Base-by-base conservation (phyloP, 192 early-diverging fungal genomes). In the Funneliformis geosporum region DNA sequence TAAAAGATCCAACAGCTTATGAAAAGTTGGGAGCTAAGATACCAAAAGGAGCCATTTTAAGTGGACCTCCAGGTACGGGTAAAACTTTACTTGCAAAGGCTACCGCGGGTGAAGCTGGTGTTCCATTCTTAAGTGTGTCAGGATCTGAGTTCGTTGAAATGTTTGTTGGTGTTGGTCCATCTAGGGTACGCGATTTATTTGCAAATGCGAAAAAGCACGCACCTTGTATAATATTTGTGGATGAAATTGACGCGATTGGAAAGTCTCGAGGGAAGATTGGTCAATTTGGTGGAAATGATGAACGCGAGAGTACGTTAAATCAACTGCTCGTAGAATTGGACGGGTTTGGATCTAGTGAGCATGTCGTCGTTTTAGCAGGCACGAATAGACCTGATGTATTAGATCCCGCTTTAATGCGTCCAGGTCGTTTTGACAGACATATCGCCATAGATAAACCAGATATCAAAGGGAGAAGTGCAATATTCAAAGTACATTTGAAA, bases 241-340 rank as follows among this genome's bases (percentile, higher is more conserved):
- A 99, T 76, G 98, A 99, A 87, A 99, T 99, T 80, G 98, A 99
- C 86, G 98, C 98, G 21, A 98, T 99, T 74, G 98, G 98, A 62
- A 99, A 99, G 88, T 95, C 98, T 25, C 93, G 98, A 80, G 95
- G 95, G 28, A 92, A 93, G 77, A 91, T 90, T 65, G 94, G 93
- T 18, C 89, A 92, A 80, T 86, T 94, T 80, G 98, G 98, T 55
- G 96, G 96, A 59, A 98, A 99, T 83, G 98, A 99, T 82, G 98
- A 99, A 88, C 93, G 98, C 27, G 98, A 99, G 85, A 92, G 90
- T 67, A 99, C 98, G 8, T 86, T 99, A 18, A 99, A 99, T 87
- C 98, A 99, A 87, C 87, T 98, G 38, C 85, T 99, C 75, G 98
- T 99, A 16, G 98, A 99, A 89, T 98, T 99, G 97, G 98, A 99